phyloP scores from a whole-genome alignment of 202 grass and related monocot genomes.

The Cymbopogon flexuosus region DNA sequence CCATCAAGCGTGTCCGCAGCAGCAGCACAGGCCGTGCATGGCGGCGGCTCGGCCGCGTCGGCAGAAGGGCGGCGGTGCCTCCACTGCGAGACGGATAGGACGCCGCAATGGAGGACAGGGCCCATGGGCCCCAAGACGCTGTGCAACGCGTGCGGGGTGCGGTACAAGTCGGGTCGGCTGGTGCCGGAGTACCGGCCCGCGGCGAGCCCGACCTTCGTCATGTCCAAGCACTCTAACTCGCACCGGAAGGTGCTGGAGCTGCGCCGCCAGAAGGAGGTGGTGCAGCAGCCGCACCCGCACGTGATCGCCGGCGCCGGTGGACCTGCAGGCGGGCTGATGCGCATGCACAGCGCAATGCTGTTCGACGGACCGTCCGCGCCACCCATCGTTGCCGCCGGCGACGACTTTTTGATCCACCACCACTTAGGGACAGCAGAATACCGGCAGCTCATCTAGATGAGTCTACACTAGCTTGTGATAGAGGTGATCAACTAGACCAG shows the following conservation, averaged over 20 bases:
- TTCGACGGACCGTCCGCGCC: constrained; percentile 35
- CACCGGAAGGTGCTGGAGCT: constrained; percentile 94
- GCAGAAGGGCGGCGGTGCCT: constrained; percentile 65
- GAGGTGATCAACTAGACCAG: constrained; percentile 40
- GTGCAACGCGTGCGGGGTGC: constrained; percentile 91
- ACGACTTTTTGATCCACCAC: constrained; percentile 76
- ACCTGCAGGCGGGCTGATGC: constrained; percentile 14
- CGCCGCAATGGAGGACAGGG: constrained; percentile 88
- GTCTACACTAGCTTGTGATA: not conserved
- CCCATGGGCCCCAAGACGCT: constrained; percentile 92
- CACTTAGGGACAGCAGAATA: constrained; percentile 54
- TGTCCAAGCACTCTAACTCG: constrained; percentile 82
- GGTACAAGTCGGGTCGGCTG: constrained; percentile 85
- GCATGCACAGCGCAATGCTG: constrained; percentile 31
- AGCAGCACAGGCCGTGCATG: not conserved
- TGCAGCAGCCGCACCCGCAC: constrained; percentile 15
- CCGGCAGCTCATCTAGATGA: constrained; percentile 72
- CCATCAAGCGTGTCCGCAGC: not conserved
- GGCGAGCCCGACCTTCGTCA: constrained; percentile 71
- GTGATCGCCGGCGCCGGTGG: not conserved
- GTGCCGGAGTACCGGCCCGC: constrained; percentile 94
- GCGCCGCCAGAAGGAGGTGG: constrained; percentile 64
- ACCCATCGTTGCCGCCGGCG: constrained; percentile 22
- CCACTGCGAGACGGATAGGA: constrained; percentile 95
- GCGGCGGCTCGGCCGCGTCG: constrained; percentile 5